Evolutionary conservation across 164 flowering plant species (phyloP), one percentile per base, ranked within the genome.

Genomic region (Berberis thunbergii): DNA sequence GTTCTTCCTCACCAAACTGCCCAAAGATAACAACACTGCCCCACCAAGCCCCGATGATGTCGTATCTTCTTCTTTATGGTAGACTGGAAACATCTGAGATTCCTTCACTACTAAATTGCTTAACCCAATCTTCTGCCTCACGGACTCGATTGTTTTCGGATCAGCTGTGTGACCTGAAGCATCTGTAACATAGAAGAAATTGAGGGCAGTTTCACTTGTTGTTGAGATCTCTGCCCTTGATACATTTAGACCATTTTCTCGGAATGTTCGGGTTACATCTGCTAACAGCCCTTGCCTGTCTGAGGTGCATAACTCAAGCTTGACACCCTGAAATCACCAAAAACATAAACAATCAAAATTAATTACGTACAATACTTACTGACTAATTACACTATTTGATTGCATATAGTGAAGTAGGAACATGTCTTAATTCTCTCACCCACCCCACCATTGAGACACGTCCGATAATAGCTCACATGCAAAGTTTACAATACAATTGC

Each of bases 211-310:
- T 4, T 79, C 91, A 1, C 62, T 54, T 4, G 73, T 61, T 3
- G 97, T 91, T 1, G 96, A 87, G 45, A 91, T 78, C 72, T 94
- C 99, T 1, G 99, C 96, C 66, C 88, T 78, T 2, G 97, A 83
- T 61, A 95, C 88, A 50, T 87, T 86, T 1, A 95, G 79, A 12
- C 96, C 97, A 45, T 91, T 88, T 64, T 95, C 99, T 7, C 97
- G 79, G 64, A 95, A 95, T 3, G 96, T 85, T 64, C 99, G 69
- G 1, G 89, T 95, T 3, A 95, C 97, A 43, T 86, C 88, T 1
- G 99, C 89, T 54, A 95, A 65, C 1, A 95, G 79, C 2, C 94
- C 89, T 40, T 66, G 80, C 45, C 83, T 77, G 39, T 91, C 99
- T 1, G 11, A 41, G 6, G 77, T 68, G 68, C 70, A 60, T n/a